Evolutionary conservation across 306 rosid genomes (phyloP), one percentile per base, ranked within the genome.

Genomic region (Trichosanthes truncata): DNA sequence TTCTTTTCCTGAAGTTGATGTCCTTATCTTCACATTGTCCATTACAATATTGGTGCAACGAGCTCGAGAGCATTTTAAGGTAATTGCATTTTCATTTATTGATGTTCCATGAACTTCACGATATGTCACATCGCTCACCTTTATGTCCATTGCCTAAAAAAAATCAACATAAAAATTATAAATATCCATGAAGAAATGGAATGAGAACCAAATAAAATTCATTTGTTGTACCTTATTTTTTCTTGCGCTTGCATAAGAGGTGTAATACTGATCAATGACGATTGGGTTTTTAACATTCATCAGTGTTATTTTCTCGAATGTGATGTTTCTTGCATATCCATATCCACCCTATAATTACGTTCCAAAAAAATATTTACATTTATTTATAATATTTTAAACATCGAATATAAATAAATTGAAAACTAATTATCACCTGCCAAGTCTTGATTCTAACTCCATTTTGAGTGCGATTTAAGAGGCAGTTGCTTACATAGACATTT

Each of bases 371-470:
- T n/a, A 13, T 20, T 7, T 45, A 40, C 3, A 51, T 71, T 0
- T 61, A 31, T 5, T 13, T 5, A 29, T 61, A 15, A 49, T 49
- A 14, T 3, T 3, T 14, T 49, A 15, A 1, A 14, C 6, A 13
- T 13, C 14, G n/a, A 14, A 49, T 49, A 49, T 49, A 15, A 49
- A 23, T 74, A 45, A 18, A 45, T 59, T 78, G 10, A 36, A 67
- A 17, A 51, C 7, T 13, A 36, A 4, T 10, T 12, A 57, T 68
- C 81, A 91, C 93, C 92, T 91, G 85, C 85, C 86, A 84, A 68
- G 94, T 89, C 85, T 91, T 91, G 78, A 91, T 89, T 60, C 97
- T 88, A 43, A 86, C 91, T 78, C 89, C 97, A 72, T 87, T 82
- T 74, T 82, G 63, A 5, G 97, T 89, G 73, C 83, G 82, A 0